phyloP scores from a whole-genome alignment of 2,329 filamentous ascomycete species.

The Alternaria atra region DNA sequence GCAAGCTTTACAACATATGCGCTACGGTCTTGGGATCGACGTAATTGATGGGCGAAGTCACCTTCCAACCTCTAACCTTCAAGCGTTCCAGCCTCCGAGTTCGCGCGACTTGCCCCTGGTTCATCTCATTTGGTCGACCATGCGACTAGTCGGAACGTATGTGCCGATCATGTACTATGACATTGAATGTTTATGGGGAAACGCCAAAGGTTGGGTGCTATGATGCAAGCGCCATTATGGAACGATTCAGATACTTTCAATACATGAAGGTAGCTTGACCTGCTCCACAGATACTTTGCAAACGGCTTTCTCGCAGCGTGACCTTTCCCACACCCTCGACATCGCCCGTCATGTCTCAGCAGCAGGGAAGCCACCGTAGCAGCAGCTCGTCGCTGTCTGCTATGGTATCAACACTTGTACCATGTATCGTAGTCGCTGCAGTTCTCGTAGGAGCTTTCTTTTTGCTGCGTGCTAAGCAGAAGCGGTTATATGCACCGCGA shows the following conservation, averaged over 20 bases:
- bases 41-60: neutral
- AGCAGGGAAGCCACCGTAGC: slow-evolving; percentile 4
- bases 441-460: slow-evolving; percentile 51
- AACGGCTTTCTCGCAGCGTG: neutral
- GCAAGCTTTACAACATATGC: slow-evolving; percentile 8
- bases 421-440: slow-evolving; percentile 37
- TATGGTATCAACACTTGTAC: slow-evolving; percentile 47
- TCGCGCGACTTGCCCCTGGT: slow-evolving; percentile 1
- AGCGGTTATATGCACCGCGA: slow-evolving; percentile 55
- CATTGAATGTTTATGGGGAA: neutral
- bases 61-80: neutral
- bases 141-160: slow-evolving; percentile 8
- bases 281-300: neutral
- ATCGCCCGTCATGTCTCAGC: slow-evolving; percentile 3
- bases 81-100: slow-evolving; percentile 3
- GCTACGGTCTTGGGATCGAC: slow-evolving; percentile 6
- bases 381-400: slow-evolving; percentile 52
- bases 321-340: neutral
- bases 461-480: slow-evolving; percentile 53
- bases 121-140: neutral
- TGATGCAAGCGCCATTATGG: slow-evolving; percentile 2
- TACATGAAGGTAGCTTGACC: slow-evolving; percentile 4
- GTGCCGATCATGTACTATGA: slow-evolving; percentile 14
- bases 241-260: neutral
- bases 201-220: slow-evolving; percentile 3